Base-by-base conservation (phyloP, 2,329 filamentous ascomycete genomes). In the Neonectria ditissima region DNA sequence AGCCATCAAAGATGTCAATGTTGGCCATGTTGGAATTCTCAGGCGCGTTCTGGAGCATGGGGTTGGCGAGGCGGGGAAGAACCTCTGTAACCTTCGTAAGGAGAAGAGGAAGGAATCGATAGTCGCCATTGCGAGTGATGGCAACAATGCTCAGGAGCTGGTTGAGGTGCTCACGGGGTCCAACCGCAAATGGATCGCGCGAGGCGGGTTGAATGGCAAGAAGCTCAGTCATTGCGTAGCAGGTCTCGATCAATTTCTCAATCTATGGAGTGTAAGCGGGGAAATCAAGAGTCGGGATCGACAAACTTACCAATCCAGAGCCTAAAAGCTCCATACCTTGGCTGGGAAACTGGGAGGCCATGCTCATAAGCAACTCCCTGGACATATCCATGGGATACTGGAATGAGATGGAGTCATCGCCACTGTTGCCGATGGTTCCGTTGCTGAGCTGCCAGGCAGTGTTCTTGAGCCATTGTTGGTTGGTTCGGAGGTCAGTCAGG, bases 231-330 rank as follows among this genome's bases (percentile, higher is more conserved):
- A 96, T 82, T 16, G 89, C 89, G 75, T 87, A 91, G 13, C 92
- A 89, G 37, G 94, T 87, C 69, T 94, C 91, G 70, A 96, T 87
- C 13, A 97, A 80, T 75, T 95, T 95, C 74, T 94, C 92, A 64
- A 96, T 88, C 87, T 90, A 69, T 0, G 13, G 2, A 10, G 32
- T 47, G 60, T 73, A 55, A 73, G 68, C 50, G 7, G 11, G 5
- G 30, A 3, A 18, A 10, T 8, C 13, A 16, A 5, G 22, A 22
- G 2, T 16, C 9, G 14, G 22, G 34, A 4, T 18, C 24, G 11
- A 13, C 16, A 7, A 24, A 82, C 88, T 77, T 80, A 92, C 91
- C 78, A 97, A 77, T 26, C 91, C 91, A 41, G 92, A 86, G 18
- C 90, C 91, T 68, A 94, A 84, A 3, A 94, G 82, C 67, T 95